Base-by-base conservation (phyloP, 805 yeast genomes). In the Metschnikowia amazonensis region DNA sequence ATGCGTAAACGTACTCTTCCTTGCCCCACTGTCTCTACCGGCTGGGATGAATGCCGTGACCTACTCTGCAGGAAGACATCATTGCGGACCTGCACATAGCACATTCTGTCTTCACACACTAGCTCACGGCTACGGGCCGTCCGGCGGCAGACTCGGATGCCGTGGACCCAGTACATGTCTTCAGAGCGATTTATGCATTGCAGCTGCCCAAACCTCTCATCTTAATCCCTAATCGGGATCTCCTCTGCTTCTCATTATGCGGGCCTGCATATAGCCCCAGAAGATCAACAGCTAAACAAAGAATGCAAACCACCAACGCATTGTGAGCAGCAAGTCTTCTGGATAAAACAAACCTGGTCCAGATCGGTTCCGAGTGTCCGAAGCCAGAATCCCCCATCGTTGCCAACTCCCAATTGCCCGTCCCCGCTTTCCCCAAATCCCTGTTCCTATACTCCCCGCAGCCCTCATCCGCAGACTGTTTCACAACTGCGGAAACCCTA, bases 401-500 rank as follows among this genome's bases (percentile, higher is more conserved):
- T n/a, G n/a, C n/a, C n/a, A n/a, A 9, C 9, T 28, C n/a, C 14
- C 14, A 5, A 28, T 14, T 30, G 14, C 11, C 33, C n/a, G n/a
- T n/a, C n/a, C 18, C 33, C 20, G 13, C 20, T 8, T 30, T 5
- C 13, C 7, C 10, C 33, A n/a, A 14, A 16, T 9, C 24, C 6
- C 6, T 21, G 4, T 17, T n/a, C 7, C 20, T 30, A 5, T 18
- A n/a, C 17, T 16, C 36, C 36, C 20, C 36, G 36, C 25, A 20
- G 25, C 40, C 31, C 40, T 36, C 32, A 37, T 28, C 20, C 33
- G 33, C 41, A 37, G 33, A 37, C 28, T 24, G 41, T 38, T 38
- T 38, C 42, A 38, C 34, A 29, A 29, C 42, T 39, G 42, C 35
- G 34, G 29, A 39, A 30, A 30, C 42, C 42, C 42, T 39, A 39